Evolutionary conservation across 768 basidiomycete genomes (phyloP).

Genomic region (Leccinum rimulosum): DNA sequence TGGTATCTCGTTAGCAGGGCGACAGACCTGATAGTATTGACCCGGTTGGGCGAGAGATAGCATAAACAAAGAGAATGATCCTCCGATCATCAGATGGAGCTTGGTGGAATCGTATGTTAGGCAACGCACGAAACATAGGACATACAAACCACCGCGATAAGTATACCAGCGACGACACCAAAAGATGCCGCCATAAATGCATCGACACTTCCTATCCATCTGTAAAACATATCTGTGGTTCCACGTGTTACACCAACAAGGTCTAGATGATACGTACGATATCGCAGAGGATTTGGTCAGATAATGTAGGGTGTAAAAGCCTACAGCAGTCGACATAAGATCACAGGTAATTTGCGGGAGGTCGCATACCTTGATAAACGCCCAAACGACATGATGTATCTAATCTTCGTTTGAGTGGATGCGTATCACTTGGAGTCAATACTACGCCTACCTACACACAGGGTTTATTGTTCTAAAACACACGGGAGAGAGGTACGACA

Average conservation of each 20-base stretch:
- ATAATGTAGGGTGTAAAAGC: conserved; percentile 38
- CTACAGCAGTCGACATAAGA: conserved; percentile 19
- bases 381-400: conserved; percentile 37
- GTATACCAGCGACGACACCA: conserved; percentile 42
- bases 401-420: conserved; percentile 8
- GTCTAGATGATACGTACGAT: conserved; percentile 28
- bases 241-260: background rate
- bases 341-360: background rate
- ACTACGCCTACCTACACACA: conserved; percentile 4
- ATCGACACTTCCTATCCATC: conserved; percentile 49
- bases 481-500: background rate
- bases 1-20: background rate
- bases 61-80: conserved; percentile 41
- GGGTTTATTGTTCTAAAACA: background rate
- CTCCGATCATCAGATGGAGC: conserved; percentile 44
- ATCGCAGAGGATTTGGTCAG: conserved; percentile 36
- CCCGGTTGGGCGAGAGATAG: conserved; percentile 43
- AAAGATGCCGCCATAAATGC: conserved; percentile 36
- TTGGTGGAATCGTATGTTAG: conserved; percentile 11
- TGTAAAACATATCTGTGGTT: conserved; percentile 7
- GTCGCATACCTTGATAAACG: conserved; percentile 37
- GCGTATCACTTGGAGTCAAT: background rate
- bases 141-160: conserved; percentile 51
- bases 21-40: conserved; percentile 42
- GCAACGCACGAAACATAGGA: background rate